phyloP scores from a whole-genome alignment of 805 yeast genomes.

The Metschnikowia kunwiensis region DNA sequence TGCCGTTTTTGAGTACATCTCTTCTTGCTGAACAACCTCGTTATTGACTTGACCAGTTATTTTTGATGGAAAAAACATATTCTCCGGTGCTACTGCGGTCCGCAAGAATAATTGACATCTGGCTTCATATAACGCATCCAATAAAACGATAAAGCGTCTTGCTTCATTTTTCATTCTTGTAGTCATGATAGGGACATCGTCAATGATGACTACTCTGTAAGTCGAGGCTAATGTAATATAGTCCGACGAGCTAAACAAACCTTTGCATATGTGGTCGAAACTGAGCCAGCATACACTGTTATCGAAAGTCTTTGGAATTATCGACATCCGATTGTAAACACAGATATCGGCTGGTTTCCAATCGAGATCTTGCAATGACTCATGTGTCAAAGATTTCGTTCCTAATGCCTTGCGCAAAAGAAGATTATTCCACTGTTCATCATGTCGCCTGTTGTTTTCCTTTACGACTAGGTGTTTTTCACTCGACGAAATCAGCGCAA shows the following conservation, averaged over 20 bases:
- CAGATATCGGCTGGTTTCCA: slow-evolving; percentile 30
- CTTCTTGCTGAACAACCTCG: slow-evolving; percentile 57
- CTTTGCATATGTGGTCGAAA: slow-evolving; percentile 54
- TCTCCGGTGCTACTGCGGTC: slow-evolving; percentile 47
- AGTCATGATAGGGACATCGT: slow-evolving; percentile 58
- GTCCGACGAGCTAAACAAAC: slow-evolving; percentile 62
- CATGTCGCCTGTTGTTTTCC: slow-evolving; percentile 22
- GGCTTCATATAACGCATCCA: slow-evolving; percentile 70
- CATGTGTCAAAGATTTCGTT: not conserved
- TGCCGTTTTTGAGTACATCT: slow-evolving; percentile 63
- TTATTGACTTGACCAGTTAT: slow-evolving; percentile 30
- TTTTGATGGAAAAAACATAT: slow-evolving; percentile 58
- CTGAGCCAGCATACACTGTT: slow-evolving; percentile 47
- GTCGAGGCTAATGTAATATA: slow-evolving; percentile 64
- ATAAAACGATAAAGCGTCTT: slow-evolving; percentile 58
- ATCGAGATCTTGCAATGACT: slow-evolving; percentile 16
- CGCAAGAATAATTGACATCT: slow-evolving; percentile 57
- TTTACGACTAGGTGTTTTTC: slow-evolving; percentile 35
- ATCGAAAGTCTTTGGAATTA: slow-evolving; percentile 40
- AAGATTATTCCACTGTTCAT: slow-evolving; percentile 34
- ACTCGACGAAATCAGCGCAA: slow-evolving; percentile 19
- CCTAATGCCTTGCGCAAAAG: slow-evolving; percentile 23
- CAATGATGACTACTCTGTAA: slow-evolving; percentile 55
- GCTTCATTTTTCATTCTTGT: slow-evolving; percentile 63
- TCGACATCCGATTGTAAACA: slow-evolving; percentile 56